Percentiles rank a stretch among this genome's conserved stretches.
These are phyloP conservation scores for Colletotrichum costaricense DNA, from an alignment of 2,329 filamentous ascomycete genomes.

Conservation along the genomic window DNA sequence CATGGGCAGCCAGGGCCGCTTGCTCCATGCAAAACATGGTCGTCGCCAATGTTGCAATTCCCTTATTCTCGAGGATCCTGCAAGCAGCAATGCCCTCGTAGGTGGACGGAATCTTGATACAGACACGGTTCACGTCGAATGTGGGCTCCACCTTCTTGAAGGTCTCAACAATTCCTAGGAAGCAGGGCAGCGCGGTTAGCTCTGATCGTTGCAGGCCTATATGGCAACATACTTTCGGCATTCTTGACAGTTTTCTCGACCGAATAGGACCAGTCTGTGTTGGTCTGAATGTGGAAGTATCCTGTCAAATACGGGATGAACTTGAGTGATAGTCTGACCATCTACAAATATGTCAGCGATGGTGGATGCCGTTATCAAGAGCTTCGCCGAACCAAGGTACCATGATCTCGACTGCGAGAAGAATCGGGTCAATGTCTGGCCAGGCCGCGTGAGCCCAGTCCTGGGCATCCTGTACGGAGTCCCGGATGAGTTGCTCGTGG, in stretches of 20 bases:
- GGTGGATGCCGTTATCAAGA: not conserved
- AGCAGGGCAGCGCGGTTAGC: not conserved
- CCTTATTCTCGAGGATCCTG: slow-evolving; percentile 59
- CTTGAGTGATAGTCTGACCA: slow-evolving; percentile 64
- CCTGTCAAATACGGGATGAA: slow-evolving; percentile 62
- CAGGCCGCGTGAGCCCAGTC: slow-evolving; percentile 36
- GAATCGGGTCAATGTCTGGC: slow-evolving; percentile 45
- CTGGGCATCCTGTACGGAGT: slow-evolving; percentile 41
- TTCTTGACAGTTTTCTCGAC: slow-evolving; percentile 60
- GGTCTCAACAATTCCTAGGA: slow-evolving; percentile 60
- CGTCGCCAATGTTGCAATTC: slow-evolving; percentile 70
- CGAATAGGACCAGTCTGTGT: slow-evolving; percentile 66
- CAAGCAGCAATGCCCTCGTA: slow-evolving; percentile 74
- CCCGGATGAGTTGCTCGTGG: slow-evolving; percentile 43
- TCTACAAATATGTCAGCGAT: slow-evolving; percentile 49
- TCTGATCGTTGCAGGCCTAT: not conserved
- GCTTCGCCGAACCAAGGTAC: slow-evolving; percentile 43
- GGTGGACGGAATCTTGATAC: slow-evolving; percentile 72
- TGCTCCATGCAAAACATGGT: slow-evolving; percentile 73
- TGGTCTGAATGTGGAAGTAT: slow-evolving; percentile 69
- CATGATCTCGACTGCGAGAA: slow-evolving; percentile 67
- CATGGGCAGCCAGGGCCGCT: slow-evolving; percentile 67
- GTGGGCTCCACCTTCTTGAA: slow-evolving; percentile 55
- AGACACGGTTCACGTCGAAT: slow-evolving; percentile 62
- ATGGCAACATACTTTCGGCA: slow-evolving; percentile 55